phyloP scores from a whole-genome alignment of 805 yeast species.

The Starmerella bacillaris region DNA sequence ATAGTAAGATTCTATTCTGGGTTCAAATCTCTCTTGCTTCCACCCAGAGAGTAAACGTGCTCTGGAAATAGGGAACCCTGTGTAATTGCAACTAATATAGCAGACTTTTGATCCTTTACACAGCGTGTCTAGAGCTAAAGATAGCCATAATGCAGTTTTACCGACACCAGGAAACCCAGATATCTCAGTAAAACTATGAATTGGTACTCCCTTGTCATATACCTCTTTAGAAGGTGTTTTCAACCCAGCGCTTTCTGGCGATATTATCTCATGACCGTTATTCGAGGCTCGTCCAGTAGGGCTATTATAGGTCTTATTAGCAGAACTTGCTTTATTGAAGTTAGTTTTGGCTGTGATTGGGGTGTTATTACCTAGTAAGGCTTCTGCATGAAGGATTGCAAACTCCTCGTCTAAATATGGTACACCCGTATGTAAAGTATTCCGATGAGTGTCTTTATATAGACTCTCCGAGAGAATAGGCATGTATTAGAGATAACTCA shows the following conservation, averaged over 20 bases:
- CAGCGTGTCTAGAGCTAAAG: conserved; percentile 13
- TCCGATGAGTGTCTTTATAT: not conserved
- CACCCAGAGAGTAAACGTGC: conserved; percentile 10
- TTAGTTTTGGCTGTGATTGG: no score
- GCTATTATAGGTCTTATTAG: not conserved
- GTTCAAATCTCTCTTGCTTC: conserved; percentile 2
- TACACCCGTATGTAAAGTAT: conserved; percentile 4
- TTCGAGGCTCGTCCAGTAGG: not conserved
- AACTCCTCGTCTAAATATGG: conserved; percentile 6
- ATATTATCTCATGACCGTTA: not conserved
- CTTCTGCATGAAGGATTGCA: conserved; percentile 1
- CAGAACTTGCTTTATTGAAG: not conserved
- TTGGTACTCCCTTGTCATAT: conserved; percentile 7
- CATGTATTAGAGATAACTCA: no score
- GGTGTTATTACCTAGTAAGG: no score
- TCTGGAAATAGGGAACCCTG: conserved; percentile 15
- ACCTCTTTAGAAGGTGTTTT: no score
- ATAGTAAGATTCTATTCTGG: conserved; percentile 3
- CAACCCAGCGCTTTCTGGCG: no score
- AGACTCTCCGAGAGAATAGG: conserved; percentile 4
- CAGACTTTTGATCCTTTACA: conserved; percentile 14
- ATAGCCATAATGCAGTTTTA: conserved; percentile 16
- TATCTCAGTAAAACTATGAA: conserved; percentile 13
- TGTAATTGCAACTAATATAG: conserved; percentile 15
- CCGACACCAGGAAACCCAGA: conserved; percentile 21